phyloP scores from a whole-genome alignment of 495 filamentous ascomycete genomes.

The Hypoxylon fuscum region DNA sequence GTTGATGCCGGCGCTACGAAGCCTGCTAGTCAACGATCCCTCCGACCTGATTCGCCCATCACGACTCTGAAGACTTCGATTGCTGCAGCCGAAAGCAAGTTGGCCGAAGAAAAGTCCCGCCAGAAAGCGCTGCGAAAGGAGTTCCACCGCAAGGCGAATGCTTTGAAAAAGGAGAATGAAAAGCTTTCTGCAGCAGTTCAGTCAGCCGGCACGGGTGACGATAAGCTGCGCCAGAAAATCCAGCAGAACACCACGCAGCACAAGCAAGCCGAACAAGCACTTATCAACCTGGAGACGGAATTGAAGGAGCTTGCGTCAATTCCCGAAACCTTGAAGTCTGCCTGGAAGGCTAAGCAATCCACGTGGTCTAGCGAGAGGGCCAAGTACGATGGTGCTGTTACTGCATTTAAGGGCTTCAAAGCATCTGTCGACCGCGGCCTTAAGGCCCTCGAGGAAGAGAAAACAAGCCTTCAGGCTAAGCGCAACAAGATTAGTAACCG shows the following conservation, averaged over 20 bases:
- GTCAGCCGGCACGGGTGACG: constrained; percentile 81
- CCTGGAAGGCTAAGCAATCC: constrained; percentile 68
- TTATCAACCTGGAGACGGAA: constrained; percentile 66
- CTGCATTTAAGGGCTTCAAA: constrained; percentile 69
- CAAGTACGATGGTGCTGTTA: constrained; percentile 65
- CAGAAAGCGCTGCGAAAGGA: constrained; percentile 81
- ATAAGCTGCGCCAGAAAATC: constrained; percentile 80
- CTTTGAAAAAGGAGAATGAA: constrained; percentile 82
- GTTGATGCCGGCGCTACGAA: constrained; percentile 54
- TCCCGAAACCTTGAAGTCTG: constrained; percentile 70
- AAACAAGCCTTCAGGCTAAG: constrained; percentile 72
- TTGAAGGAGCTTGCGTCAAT: constrained; percentile 72
- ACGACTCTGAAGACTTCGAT: constrained; percentile 92
- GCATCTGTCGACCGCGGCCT: constrained; percentile 70
- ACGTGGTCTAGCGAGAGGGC: constrained; percentile 71
- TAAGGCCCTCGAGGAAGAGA: constrained; percentile 71
- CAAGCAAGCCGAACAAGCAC: constrained; percentile 81
- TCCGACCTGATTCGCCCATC: constrained; percentile 84
- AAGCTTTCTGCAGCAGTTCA: constrained; percentile 71
- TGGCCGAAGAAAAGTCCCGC: constrained; percentile 78
- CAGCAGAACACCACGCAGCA: constrained; percentile 79
- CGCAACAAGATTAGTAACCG: constrained; percentile 80
- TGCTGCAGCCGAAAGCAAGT: constrained; percentile 76
- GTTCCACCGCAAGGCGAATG: constrained; percentile 74
- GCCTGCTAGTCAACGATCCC: constrained; percentile 62